phyloP scores from a whole-genome alignment of 108 stramenopile species.

The Conticribra weissflogii region DNA sequence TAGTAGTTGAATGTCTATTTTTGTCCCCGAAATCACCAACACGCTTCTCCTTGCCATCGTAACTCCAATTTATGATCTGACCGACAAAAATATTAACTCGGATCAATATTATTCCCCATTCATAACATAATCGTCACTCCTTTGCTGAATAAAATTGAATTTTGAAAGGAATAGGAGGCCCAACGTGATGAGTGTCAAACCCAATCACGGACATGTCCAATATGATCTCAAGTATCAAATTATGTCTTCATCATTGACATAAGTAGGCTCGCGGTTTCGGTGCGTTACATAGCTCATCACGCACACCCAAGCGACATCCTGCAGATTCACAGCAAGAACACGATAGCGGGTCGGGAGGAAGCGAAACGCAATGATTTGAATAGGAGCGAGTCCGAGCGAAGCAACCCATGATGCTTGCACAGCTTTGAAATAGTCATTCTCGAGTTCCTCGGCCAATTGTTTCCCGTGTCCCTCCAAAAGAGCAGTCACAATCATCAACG shows the following conservation, averaged over 20 bases:
- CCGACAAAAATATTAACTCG: too few species aligned
- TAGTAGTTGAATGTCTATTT: too few species aligned
- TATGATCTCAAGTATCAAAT: not conserved
- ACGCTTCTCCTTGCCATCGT: too few species aligned
- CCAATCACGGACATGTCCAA: too few species aligned
- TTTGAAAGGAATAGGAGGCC: too few species aligned
- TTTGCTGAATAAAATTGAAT: too few species aligned
- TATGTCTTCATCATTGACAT: not conserved
- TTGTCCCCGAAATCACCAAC: too few species aligned
- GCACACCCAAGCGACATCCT: constrained; percentile 28
- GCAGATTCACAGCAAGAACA: constrained; percentile 22
- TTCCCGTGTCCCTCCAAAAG: constrained; percentile 31
- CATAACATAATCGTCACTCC: too few species aligned
- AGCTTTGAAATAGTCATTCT: constrained; percentile 25
- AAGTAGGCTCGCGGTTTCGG: constrained; percentile 17
- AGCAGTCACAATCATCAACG: constrained; percentile 32
- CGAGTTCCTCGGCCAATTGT: constrained; percentile 21
- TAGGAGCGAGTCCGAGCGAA: constrained; percentile 18
- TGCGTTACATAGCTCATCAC: constrained; percentile 39
- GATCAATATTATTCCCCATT: too few species aligned
- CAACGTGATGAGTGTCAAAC: too few species aligned
- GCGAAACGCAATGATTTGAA: constrained; percentile 33
- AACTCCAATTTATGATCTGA: too few species aligned
- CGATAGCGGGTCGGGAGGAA: constrained; percentile 19
- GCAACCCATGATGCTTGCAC: constrained; percentile 27